Evolutionary conservation across 2,329 filamentous ascomycete genomes (phyloP), one percentile per base, ranked within the genome.

Genomic region (Teratosphaeria gauchensis): DNA sequence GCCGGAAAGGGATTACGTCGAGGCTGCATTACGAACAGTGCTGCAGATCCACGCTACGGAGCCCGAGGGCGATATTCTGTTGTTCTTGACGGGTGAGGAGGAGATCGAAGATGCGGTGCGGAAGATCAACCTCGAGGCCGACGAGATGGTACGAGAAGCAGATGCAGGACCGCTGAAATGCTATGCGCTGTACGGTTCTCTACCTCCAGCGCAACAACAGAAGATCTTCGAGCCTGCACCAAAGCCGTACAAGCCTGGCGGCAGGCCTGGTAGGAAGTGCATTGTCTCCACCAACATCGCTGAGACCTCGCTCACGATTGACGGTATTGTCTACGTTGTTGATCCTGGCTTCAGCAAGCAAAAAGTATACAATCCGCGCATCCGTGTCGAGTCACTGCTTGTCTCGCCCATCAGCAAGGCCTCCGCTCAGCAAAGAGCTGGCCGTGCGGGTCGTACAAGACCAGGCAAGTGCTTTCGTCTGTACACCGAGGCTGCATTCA

Each of bases 311-410:
- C 84, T 99, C 75, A 99, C 94, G 53, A 99, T 99, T 61, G 94
- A 99, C 71, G 94, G 94, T 72, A 99, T 99, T 63, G 94, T 99
- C 38, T 99, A 96, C 70, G 94, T 99, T 35, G 92, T 99, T n/a
- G 94, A 99, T 70, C 92, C 94, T 1, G 94, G 94, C 38, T 99
- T 99, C 79, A 96, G 91, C 78, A 99, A 99, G 78, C 94, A 99
- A 71, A 99, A 97, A 76, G 94, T 97, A 63, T 99, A 97, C 80
- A 97, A 99, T 74, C 92, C 94, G 24, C 86, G 94, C 61, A 95
- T 96, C 67, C 86, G 94, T 74, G 92, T 99, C 64, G 94, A 99
- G 76, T 97, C 94, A 0, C 82, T 99, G 7, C 81, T 99, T n/a
- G 92, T 99, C 4, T 96, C 94, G 2, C 92, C 94, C 24, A 97